phyloP scores from a whole-genome alignment of 495 filamentous ascomycete genomes.

The Xylaria cubensis region DNA sequence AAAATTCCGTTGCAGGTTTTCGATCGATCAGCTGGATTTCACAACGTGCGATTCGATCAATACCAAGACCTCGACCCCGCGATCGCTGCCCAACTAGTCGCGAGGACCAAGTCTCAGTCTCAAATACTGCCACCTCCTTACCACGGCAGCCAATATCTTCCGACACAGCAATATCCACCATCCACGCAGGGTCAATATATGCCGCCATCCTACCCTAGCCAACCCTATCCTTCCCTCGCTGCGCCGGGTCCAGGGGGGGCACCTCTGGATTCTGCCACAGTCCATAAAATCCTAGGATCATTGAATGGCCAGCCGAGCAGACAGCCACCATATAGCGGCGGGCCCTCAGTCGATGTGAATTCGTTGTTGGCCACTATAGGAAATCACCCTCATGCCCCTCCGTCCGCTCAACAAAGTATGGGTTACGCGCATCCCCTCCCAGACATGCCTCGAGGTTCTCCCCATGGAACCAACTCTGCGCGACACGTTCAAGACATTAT shows the following conservation, averaged over 20 bases:
- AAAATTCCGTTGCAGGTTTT: conserved; percentile 85
- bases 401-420: conserved; percentile 30
- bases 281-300: conserved; percentile 75
- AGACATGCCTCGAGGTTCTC: conserved; percentile 36
- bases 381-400: conserved; percentile 23
- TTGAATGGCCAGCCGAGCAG: conserved; percentile 55
- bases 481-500: conserved; percentile 59
- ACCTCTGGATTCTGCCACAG: conserved; percentile 70
- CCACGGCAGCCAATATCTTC: conserved; percentile 27
- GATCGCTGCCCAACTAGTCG: conserved; percentile 79
- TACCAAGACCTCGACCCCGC: conserved; percentile 81
- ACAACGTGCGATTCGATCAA: conserved; percentile 79
- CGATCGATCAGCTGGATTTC: conserved; percentile 72
- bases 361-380: conserved; percentile 35
- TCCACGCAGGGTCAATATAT: conserved; percentile 10
- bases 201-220: conserved; percentile 19
- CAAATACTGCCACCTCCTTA: conserved; percentile 34
- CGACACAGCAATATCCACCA: conserved; percentile 35
- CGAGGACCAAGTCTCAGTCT: conserved; percentile 67
- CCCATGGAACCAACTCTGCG: conserved; percentile 36
- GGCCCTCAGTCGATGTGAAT: conserved; percentile 39
- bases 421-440: conserved; percentile 32
- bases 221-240: conserved; percentile 23
- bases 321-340: conserved; percentile 15
- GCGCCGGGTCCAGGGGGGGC: conserved; percentile 40